phyloP scores from a whole-genome alignment of 1,139 yeast species.

The Magnusiomyces suaveolens region DNA sequence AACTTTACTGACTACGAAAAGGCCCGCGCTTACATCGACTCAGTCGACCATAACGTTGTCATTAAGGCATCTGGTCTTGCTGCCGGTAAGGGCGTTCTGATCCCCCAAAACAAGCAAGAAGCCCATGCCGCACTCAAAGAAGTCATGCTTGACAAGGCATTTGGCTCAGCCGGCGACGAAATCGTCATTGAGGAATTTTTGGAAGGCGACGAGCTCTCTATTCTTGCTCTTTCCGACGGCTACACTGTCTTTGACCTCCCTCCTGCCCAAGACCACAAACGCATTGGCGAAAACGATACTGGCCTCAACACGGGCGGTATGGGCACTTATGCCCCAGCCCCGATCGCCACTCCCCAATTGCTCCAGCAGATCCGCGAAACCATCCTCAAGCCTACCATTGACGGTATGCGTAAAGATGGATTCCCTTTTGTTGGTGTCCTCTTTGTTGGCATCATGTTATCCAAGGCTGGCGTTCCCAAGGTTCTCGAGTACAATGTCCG shows the following conservation, averaged over 20 bases:
- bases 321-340: conserved; percentile 99
- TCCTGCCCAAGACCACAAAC: conserved; percentile 96
- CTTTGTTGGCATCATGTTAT: conserved; percentile 93
- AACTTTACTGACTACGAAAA: conserved; percentile 68
- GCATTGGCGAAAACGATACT: conserved; percentile 84
- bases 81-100: conserved; percentile 96
- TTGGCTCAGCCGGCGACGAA: conserved; percentile 92
- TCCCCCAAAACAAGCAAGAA: conserved; percentile 76
- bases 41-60: conserved; percentile 68
- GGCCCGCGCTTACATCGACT: conserved; percentile 61
- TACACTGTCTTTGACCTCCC: conserved; percentile 86
- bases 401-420: conserved; percentile 94
- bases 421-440: conserved; percentile 92
- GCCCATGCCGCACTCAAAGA: conserved; percentile 76
- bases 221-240: conserved; percentile 89
- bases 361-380: conserved; percentile 58
- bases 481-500: conserved; percentile 95
- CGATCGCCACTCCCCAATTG: conserved; percentile 67
- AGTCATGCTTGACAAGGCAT: conserved; percentile 82
- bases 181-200: conserved; percentile 93
- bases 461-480: conserved; percentile 67
- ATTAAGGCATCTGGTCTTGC: conserved; percentile 97
- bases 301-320: conserved; percentile 98
- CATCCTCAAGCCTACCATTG: conserved; percentile 82
- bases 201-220: conserved; percentile 94